Percentiles rank a stretch among this genome's conserved stretches.
phyloP scores from a whole-genome alignment of 1,284 basidiomycete species.

The Thelephora terrestris region DNA sequence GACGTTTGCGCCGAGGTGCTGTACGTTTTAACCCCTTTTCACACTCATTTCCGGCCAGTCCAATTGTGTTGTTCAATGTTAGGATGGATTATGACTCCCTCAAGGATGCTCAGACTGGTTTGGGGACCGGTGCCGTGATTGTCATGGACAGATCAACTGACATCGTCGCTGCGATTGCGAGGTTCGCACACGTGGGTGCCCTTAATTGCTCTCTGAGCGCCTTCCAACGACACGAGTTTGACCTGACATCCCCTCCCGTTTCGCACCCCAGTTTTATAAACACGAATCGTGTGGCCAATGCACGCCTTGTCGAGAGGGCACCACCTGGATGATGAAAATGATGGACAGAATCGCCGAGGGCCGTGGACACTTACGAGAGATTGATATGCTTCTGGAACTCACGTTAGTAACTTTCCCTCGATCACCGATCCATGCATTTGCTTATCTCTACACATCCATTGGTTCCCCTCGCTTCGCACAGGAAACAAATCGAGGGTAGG shows the following conservation, averaged over 20 bases:
- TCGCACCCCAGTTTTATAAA: slow-evolving; percentile 71
- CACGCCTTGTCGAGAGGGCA: slow-evolving; percentile 93
- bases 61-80: slow-evolving; percentile 7
- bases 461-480: slow-evolving; percentile 23
- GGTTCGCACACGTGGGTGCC: slow-evolving; percentile 70
- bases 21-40: slow-evolving; percentile 34
- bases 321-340: slow-evolving; percentile 99
- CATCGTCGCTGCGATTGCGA: slow-evolving; percentile 85
- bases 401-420: slow-evolving; percentile 41
- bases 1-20: slow-evolving; percentile 75
- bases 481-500: slow-evolving; percentile 93
- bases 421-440: background rate
- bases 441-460: slow-evolving; percentile 12
- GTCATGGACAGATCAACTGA: slow-evolving; percentile 99
- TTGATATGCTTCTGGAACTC: slow-evolving; percentile 92
- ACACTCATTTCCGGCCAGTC: background rate
- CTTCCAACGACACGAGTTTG: background rate
- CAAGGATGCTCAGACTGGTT: slow-evolving; percentile 88
- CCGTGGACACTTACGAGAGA: slow-evolving; percentile 84
- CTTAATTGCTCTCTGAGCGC: background rate
- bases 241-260: background rate
- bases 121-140: slow-evolving; percentile 97
- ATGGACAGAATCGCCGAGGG: slow-evolving; percentile 91
- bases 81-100: slow-evolving; percentile 99
- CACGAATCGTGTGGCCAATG: slow-evolving; percentile 99